These are phyloP conservation scores for Ramichloridium luteum DNA, from an alignment of 2,329 filamentous ascomycete genomes.

Conservation along the genomic window DNA sequence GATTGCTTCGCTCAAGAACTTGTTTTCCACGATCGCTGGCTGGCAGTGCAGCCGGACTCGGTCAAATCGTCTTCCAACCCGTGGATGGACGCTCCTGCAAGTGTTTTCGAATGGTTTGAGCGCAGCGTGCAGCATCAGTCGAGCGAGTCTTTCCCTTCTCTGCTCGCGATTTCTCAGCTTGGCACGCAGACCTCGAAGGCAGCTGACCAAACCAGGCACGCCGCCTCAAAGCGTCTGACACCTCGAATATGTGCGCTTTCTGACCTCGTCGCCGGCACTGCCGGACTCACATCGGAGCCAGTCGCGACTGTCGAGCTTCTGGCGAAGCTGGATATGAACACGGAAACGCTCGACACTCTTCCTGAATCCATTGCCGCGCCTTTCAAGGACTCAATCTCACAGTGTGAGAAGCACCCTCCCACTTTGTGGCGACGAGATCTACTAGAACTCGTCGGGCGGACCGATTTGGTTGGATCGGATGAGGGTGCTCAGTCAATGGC, in stretches of 20 bases:
- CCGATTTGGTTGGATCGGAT: conserved; percentile 51
- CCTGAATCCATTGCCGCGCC: conserved; percentile 74
- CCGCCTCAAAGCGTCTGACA: conserved; percentile 10
- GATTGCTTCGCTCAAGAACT: conserved; percentile 51
- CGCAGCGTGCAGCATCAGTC: conserved; percentile 11
- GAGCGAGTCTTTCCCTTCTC: conserved; percentile 14
- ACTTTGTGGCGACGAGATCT: conserved; percentile 60
- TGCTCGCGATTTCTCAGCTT: conserved; percentile 15
- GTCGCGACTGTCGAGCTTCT: conserved; percentile 44
- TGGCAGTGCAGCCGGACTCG: conserved; percentile 17
- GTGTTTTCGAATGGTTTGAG: conserved; percentile 23
- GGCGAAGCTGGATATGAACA: conserved; percentile 54
- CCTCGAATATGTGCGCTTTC: conserved; percentile 16
- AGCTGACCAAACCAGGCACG: neutral
- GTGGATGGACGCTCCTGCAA: conserved; percentile 17
- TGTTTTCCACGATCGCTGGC: conserved; percentile 39
- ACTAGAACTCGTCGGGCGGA: conserved; percentile 64
- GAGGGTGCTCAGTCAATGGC: conserved; percentile 17
- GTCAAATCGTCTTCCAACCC: conserved; percentile 5
- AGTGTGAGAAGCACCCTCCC: conserved; percentile 72
- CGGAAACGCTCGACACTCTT: conserved; percentile 61
- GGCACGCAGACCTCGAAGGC: conserved; percentile 5
- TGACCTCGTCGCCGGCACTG: conserved; percentile 14
- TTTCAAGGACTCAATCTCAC: conserved; percentile 70
- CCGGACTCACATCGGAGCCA: conserved; percentile 12